phyloP scores from a whole-genome alignment of 1,139 yeast genomes.

The Saccharomyces hybrid region DNA sequence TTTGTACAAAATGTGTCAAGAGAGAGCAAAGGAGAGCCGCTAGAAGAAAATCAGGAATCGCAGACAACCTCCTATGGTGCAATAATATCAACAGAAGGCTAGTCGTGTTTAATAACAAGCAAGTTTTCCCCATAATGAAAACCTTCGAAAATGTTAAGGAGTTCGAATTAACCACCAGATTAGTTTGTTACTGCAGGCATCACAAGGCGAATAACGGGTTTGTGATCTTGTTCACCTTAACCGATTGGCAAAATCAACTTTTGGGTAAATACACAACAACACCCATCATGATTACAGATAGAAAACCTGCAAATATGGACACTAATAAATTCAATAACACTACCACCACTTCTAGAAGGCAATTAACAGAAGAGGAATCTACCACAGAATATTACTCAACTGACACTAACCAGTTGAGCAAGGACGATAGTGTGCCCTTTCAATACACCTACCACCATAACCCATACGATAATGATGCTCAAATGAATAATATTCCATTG shows the following conservation, averaged over 20 bases:
- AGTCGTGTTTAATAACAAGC: constrained; percentile 83
- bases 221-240: constrained; percentile 58
- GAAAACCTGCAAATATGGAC: constrained; percentile 39
- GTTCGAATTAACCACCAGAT: constrained; percentile 73
- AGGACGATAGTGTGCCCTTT: neutral
- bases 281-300: constrained; percentile 85
- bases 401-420: neutral
- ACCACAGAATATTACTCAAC: constrained; percentile 4
- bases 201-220: constrained; percentile 82
- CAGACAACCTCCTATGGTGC: constrained; percentile 71
- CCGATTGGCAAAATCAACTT: constrained; percentile 49
- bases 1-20: constrained; percentile 80
- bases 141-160: constrained; percentile 36
- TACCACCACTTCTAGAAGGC: neutral
- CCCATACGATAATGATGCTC: neutral
- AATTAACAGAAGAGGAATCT: constrained; percentile 1
- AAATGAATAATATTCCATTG: neutral
- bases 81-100: constrained; percentile 70
- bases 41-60: constrained; percentile 64
- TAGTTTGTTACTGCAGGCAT: constrained; percentile 93
- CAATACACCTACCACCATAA: neutral
- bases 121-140: constrained; percentile 68
- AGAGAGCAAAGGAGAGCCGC: constrained; percentile 92
- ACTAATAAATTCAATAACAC: constrained; percentile 31
- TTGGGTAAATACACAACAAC: constrained; percentile 67